Percentiles rank a stretch among this genome's conserved stretches.
Conservation (phyloP, 768 basidiomycete species). For the Amanita pseudoporphyria region DNA sequence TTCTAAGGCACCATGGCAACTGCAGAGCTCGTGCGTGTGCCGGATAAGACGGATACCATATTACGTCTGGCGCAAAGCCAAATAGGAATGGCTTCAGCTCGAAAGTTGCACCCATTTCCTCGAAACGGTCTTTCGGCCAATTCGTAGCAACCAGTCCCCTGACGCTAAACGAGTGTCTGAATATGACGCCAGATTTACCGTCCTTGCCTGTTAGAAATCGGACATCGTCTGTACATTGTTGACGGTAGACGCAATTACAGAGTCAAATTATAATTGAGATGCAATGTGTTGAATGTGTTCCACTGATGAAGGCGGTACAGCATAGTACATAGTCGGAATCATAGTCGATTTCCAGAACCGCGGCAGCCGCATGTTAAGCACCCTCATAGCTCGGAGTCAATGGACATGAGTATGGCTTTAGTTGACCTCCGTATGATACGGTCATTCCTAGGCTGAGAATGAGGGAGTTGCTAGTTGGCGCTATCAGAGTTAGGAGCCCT, state of each 20-base stretch:
- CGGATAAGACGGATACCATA: slow-evolving; percentile 46
- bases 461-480: slow-evolving; percentile 11
- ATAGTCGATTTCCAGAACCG: slow-evolving; percentile 63
- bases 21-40: slow-evolving; percentile 15
- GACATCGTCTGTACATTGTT: slow-evolving; percentile 62
- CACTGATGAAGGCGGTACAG: slow-evolving; percentile 48
- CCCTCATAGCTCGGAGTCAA: slow-evolving; percentile 30
- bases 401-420: slow-evolving; percentile 40
- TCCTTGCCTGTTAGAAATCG: slow-evolving; percentile 84
- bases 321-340: slow-evolving; percentile 42
- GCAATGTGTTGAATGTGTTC: slow-evolving; percentile 51
- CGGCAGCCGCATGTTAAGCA: slow-evolving; percentile 58
- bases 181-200: slow-evolving; percentile 56
- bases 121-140: slow-evolving; percentile 68
- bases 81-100: slow-evolving; percentile 51
- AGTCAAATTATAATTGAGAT: slow-evolving; percentile 52
- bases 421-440: slow-evolving; percentile 9
- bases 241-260: slow-evolving; percentile 57
- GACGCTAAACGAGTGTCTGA: slow-evolving; percentile 72
- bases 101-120: slow-evolving; percentile 69
- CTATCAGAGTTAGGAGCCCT: background rate
- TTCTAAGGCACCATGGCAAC: slow-evolving; percentile 46
- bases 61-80: slow-evolving; percentile 81
- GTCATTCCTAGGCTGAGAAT: slow-evolving; percentile 31
- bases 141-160: slow-evolving; percentile 58